These are phyloP conservation scores for Ophiocordyceps robertsii DNA, from an alignment of 2,329 filamentous ascomycete genomes.

Conservation along the genomic window DNA sequence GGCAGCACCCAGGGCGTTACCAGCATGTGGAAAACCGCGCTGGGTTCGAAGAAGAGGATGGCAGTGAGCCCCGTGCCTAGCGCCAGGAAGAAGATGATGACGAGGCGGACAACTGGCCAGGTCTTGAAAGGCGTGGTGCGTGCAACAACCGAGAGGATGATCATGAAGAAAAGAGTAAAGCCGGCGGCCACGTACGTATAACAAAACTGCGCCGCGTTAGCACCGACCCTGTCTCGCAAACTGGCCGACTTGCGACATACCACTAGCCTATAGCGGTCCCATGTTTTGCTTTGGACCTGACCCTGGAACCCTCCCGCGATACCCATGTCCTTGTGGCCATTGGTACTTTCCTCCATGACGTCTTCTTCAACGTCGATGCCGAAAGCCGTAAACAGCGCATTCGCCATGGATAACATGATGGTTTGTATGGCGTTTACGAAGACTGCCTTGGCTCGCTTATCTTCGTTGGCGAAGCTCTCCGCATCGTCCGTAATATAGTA, in stretches of 20 bases:
- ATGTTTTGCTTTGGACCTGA: conserved; percentile 9
- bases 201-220: neutral
- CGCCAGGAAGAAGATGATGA: conserved; percentile 15
- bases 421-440: too few species aligned
- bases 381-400: too few species aligned
- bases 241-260: conserved; percentile 7
- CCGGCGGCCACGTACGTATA: neutral
- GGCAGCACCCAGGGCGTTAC: conserved; percentile 17
- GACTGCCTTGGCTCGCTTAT: neutral
- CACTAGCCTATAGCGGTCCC: conserved; percentile 14
- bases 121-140: conserved; percentile 11
- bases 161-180: neutral
- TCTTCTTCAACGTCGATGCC: too few species aligned
- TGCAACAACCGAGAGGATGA: neutral
- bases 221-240: neutral
- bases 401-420: too few species aligned
- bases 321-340: neutral
- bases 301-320: conserved; percentile 9
- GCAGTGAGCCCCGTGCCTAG: conserved; percentile 14
- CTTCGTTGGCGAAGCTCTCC: conserved; percentile 5
- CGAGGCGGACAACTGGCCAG: conserved; percentile 17
- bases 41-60: conserved; percentile 10
- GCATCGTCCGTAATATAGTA: too few species aligned
- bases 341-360: too few species aligned
- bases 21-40: conserved; percentile 8